Percentiles rank a stretch among this genome's conserved stretches.
Conservation (phyloP, 2,329 filamentous ascomycete species). For the Phialocephala sp. region DNA sequence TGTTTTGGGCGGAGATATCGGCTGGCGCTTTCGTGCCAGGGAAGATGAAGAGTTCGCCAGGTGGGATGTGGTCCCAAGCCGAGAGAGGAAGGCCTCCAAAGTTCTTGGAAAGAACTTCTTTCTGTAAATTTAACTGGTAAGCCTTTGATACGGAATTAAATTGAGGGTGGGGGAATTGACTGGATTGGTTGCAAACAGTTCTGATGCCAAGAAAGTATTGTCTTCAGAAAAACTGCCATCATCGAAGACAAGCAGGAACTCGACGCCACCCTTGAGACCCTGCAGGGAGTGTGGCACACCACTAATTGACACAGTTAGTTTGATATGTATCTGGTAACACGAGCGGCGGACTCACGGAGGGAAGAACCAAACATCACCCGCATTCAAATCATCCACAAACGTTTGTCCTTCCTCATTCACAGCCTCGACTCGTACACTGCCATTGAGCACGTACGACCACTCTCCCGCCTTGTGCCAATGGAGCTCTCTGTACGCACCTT, state of each 20-base stretch:
- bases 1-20: conserved; percentile 53
- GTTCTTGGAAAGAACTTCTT: conserved; percentile 60
- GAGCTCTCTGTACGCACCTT: conserved; percentile 75
- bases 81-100: conserved; percentile 52
- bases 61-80: conserved; percentile 54
- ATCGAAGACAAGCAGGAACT: conserved; percentile 69
- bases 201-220: conserved; percentile 75
- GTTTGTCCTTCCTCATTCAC: conserved; percentile 77
- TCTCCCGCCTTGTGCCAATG: conserved; percentile 85
- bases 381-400: conserved; percentile 77
- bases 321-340: conserved; percentile 15
- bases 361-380: conserved; percentile 84
- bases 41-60: conserved; percentile 58
- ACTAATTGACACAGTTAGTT: conserved; percentile 43
- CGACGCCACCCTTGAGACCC: conserved; percentile 69
- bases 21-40: conserved; percentile 55
- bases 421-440: conserved; percentile 72
- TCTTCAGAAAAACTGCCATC: conserved; percentile 64
- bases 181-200: conserved; percentile 65
- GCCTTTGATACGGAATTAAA: background rate
- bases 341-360: conserved; percentile 56
- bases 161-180: conserved; percentile 32
- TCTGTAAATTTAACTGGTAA: conserved; percentile 28
- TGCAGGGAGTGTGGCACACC: conserved; percentile 80
- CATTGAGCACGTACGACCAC: conserved; percentile 77